A percentile compares a stretch with the other conserved stretches of the same genome.
Conservation (phyloP, 306 rosid genomes). For the Mimosa bimucronata region DNA sequence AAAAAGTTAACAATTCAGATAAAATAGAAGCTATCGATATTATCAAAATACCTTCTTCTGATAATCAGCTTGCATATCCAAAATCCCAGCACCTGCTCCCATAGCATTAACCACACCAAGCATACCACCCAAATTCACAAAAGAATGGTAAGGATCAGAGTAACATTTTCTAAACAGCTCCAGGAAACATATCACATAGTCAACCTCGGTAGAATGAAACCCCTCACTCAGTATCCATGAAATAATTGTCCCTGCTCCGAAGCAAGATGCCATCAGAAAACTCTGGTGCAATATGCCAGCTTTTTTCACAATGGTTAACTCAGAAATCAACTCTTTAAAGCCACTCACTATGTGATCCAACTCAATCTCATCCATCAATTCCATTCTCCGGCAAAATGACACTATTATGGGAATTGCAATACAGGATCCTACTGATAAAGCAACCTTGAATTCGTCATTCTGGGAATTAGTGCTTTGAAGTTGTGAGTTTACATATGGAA, state of each 20-base stretch:
- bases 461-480: constrained; percentile 45
- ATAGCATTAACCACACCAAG: constrained; percentile 80
- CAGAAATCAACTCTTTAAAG: constrained; percentile 70
- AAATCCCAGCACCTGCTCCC: constrained; percentile 78
- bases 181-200: constrained; percentile 62
- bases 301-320: constrained; percentile 61
- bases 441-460: constrained; percentile 45
- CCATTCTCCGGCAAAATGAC: constrained; percentile 79
- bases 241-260: constrained; percentile 85
- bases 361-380: constrained; percentile 69
- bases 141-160: constrained; percentile 67
- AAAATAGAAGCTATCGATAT: constrained; percentile 20
- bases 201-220: constrained; percentile 65
- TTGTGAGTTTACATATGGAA: constrained; percentile 58
- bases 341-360: constrained; percentile 61
- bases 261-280: constrained; percentile 86
- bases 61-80: constrained; percentile 40
- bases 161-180: constrained; percentile 82
- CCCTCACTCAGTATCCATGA: constrained; percentile 71
- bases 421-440: constrained; percentile 85
- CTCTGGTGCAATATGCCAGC: constrained; percentile 63
- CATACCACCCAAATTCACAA: constrained; percentile 89
- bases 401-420: constrained; percentile 81
- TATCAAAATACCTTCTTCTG: constrained; percentile 61
- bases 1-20: neutral